Conservation (phyloP, 2,329 filamentous ascomycete species). For the Trichoderma sp. region DNA sequence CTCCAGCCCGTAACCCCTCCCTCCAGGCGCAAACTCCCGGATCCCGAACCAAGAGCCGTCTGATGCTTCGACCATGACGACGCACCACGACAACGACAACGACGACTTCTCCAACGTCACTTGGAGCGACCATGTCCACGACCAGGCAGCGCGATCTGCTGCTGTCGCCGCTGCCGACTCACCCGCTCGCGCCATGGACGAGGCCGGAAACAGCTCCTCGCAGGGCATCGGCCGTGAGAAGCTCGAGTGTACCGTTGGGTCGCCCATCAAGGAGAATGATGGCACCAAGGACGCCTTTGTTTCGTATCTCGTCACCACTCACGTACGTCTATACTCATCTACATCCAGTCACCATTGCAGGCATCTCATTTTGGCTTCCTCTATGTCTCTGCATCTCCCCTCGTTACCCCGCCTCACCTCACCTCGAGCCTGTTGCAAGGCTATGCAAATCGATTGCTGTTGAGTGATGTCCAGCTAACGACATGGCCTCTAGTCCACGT, state of each 20-base stretch:
- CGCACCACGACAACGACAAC: constrained; percentile 46
- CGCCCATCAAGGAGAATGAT: constrained; percentile 91
- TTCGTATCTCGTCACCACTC: constrained; percentile 89
- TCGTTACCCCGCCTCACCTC: neutral
- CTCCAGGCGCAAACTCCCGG: neutral
- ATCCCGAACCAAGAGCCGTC: neutral
- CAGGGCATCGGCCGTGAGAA: constrained; percentile 68
- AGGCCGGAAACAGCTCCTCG: constrained; percentile 50
- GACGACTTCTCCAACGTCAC: constrained; percentile 82
- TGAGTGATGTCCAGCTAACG: neutral
- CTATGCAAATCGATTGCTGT: neutral
- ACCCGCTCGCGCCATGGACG: constrained; percentile 41
- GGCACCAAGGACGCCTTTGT: constrained; percentile 96
- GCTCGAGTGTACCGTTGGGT: constrained; percentile 79
- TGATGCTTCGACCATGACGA: constrained; percentile 23
- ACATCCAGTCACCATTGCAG: neutral
- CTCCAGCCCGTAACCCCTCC: neutral
- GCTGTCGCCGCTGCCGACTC: constrained; percentile 30
- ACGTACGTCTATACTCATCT: constrained; percentile 55
- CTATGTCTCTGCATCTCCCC: neutral
- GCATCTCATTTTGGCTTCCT: neutral
- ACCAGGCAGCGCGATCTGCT: constrained; percentile 35
- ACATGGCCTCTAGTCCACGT: constrained; percentile 70
- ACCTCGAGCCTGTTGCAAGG: neutral
- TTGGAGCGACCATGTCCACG: constrained; percentile 65